Percentiles rank a stretch among this genome's conserved stretches.
Conservation (phyloP, 768 basidiomycete species). For the Tylopilus felleus region DNA sequence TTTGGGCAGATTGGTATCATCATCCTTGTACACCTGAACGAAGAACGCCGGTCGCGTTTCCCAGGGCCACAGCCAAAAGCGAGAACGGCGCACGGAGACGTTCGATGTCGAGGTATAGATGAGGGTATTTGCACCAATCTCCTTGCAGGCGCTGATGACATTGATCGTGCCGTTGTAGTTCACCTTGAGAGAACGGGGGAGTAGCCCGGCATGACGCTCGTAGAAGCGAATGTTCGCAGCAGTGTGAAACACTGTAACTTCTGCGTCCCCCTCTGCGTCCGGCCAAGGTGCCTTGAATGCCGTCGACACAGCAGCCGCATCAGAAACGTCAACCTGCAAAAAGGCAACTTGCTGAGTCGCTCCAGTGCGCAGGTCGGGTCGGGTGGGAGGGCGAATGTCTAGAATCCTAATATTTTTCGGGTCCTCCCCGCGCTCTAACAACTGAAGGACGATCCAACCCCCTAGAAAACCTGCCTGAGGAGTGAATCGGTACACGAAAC, state of each 20-base stretch:
- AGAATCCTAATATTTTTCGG: conserved; percentile 60
- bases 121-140: conserved; percentile 52
- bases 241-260: conserved; percentile 70
- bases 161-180: conserved; percentile 70
- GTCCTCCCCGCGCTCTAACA: conserved; percentile 69
- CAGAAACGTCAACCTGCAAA: conserved; percentile 55
- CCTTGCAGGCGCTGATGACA: conserved; percentile 55
- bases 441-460: conserved; percentile 70
- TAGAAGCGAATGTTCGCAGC: conserved; percentile 79
- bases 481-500: not conserved
- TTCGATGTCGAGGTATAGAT: conserved; percentile 76
- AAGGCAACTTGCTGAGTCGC: conserved; percentile 51
- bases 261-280: conserved; percentile 21
- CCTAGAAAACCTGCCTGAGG: conserved; percentile 69
- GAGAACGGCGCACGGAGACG: conserved; percentile 51
- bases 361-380: conserved; percentile 53
- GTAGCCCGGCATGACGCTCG: conserved; percentile 52
- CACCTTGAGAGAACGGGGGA: conserved; percentile 54
- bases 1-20: conserved; percentile 49
- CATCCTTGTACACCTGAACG: conserved; percentile 63
- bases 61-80: conserved; percentile 77
- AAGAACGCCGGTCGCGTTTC: conserved; percentile 53
- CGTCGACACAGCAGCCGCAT: conserved; percentile 47
- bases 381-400: conserved; percentile 61
- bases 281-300: conserved; percentile 71